These are phyloP conservation scores for Gentiana macrophylla DNA, from an alignment of 257 asterid species.

Conservation along the genomic window DNA sequence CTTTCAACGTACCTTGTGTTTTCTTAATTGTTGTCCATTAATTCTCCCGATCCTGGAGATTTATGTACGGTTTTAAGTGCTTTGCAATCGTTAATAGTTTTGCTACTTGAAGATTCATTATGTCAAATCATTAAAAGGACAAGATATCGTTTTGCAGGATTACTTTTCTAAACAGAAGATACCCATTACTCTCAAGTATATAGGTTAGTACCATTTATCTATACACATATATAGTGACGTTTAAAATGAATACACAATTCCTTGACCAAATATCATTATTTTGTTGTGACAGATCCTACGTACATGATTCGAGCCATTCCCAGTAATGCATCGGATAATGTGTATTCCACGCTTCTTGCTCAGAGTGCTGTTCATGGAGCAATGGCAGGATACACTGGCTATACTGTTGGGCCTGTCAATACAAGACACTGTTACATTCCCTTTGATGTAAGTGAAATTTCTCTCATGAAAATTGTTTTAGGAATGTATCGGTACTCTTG, in stretches of 20 bases:
- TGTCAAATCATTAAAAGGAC: no score
- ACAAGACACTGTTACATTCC: conserved; percentile 72
- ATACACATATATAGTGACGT: neutral
- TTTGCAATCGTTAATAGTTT: no score
- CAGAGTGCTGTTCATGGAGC: conserved; percentile 96
- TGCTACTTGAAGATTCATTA: no score
- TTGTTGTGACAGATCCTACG: conserved; percentile 55
- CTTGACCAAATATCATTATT: neutral
- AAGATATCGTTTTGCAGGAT: conserved; percentile 31
- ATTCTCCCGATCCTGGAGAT: no score
- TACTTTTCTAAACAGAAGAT: conserved; percentile 58
- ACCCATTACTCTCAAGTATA: conserved; percentile 65
- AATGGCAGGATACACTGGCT: conserved; percentile 94
- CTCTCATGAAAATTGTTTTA: neutral
- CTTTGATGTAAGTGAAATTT: conserved; percentile 46
- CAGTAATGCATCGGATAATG: conserved; percentile 82
- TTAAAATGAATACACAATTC: neutral
- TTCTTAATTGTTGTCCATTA: no score
- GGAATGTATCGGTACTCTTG: no score
- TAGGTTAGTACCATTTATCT: conserved; percentile 40
- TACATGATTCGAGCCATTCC: conserved; percentile 93
- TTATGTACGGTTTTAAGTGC: no score
- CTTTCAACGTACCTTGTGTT: no score
- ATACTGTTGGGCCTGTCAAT: conserved; percentile 66
- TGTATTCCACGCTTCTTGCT: conserved; percentile 90